Evolutionary conservation across 768 basidiomycete species (phyloP), one percentile per base, ranked within the genome.

Genomic region (Dacryopinax spathularia): DNA sequence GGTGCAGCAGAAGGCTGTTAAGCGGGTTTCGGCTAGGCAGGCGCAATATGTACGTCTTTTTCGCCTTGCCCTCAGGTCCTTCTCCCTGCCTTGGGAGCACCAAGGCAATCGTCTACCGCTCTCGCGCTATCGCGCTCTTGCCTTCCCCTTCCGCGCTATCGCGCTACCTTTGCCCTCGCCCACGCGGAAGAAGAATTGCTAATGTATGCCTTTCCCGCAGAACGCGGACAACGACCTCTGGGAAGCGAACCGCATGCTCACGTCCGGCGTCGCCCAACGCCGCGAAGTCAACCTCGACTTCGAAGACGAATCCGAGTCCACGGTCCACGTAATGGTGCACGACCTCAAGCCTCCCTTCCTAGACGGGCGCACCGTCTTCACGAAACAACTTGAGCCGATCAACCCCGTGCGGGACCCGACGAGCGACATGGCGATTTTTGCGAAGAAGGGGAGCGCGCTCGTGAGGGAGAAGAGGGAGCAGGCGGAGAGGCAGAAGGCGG

Each of bases 151-250:
- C 35, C 34, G 25, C 56, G 18, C 35, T 34, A 48, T 9, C 44
- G 2, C 0, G 33, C 16, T n/a, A 34, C 33, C 27, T 2, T 15
- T 7, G 22, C 27, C 15, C n/a, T n/a, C n/a, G n/a, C n/a, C n/a
- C n/a, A n/a, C n/a, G n/a, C n/a, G n/a, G n/a, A n/a, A n/a, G n/a
- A 36, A 16, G 25, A 1, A 7, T 20, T 41, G 70, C 69, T 71
- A 31, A 69, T 34, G 9, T 66, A 27, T 41, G 5, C 20, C 7
- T 65, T 20, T 2, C 36, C 25, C 18, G 29, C 70, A 94, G 90
- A 97, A 98, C 69, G 91, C 91, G 25, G 96, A 99, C 73, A 98
- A 96, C 70, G 96, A 99, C 70, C 77, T 95, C 12, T 99, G 96
- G 96, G 96, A 99, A 77, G 89, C 89, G 7, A 98, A 98, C 71